Evolutionary conservation across 352 stramenopile species (phyloP).

Genomic region (Pythium rhizo-oryzae): DNA sequence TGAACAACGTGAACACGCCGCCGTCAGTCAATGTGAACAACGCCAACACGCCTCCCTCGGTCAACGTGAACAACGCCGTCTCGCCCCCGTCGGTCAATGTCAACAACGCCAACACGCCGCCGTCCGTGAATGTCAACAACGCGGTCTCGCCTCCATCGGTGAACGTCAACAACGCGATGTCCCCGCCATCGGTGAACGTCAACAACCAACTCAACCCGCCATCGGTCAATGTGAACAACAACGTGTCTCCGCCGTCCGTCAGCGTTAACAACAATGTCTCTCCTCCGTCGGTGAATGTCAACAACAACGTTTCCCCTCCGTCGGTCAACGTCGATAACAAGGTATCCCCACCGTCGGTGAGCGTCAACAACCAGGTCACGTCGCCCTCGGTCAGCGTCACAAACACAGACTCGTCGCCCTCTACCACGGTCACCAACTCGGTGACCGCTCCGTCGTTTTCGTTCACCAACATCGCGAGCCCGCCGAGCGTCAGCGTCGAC

Average conservation of each 20-base stretch:
- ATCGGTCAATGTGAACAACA: constrained; percentile 21
- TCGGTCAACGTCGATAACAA: constrained; percentile 12
- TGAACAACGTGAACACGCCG: constrained; percentile 1
- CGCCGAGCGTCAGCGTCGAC: constrained; percentile 1
- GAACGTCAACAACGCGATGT: constrained; percentile 13
- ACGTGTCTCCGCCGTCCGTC: constrained; percentile 4
- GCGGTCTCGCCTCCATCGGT: neutral
- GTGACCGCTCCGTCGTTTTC: neutral
- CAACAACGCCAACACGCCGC: constrained; percentile 1
- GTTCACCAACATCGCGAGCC: constrained; percentile 7
- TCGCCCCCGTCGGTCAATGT: constrained; percentile 1
- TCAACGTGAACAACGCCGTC: constrained; percentile 10
- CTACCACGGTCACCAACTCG: neutral
- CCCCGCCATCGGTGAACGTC: constrained; percentile 1
- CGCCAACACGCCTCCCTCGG: neutral
- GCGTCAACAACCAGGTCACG: constrained; percentile 9
- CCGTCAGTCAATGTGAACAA: constrained; percentile 16
- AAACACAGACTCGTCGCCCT: neutral
- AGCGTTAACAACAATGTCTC: constrained; percentile 10
- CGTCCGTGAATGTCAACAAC: constrained; percentile 17
- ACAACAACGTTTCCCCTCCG: neutral
- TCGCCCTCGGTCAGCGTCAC: constrained; percentile 7
- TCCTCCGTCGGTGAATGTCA: constrained; percentile 6
- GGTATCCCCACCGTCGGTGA: neutral
- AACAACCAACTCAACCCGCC: constrained; percentile 5